phyloP scores from a whole-genome alignment of 2,329 filamentous ascomycete genomes.

The Colletotrichum sp. region DNA sequence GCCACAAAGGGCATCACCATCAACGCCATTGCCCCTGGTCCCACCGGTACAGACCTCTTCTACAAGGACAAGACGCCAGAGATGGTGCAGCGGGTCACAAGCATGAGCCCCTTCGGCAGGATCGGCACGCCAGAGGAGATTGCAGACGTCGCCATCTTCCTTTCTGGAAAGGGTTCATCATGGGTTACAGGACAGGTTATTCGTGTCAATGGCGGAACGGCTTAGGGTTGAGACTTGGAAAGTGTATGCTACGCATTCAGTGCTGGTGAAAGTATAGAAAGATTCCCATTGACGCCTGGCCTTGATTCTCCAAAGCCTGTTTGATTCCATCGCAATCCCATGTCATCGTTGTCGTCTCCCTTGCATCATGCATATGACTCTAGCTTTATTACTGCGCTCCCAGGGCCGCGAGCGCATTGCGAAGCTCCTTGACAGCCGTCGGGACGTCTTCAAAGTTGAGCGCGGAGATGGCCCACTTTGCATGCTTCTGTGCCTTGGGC shows the following conservation, averaged over 20 bases:
- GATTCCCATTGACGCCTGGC: background rate
- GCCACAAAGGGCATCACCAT: conserved; percentile 47
- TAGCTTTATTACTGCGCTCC: conserved; percentile 53
- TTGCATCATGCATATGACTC: background rate
- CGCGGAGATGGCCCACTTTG: conserved; percentile 95
- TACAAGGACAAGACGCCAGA: conserved; percentile 52
- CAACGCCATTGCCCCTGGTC: conserved; percentile 45
- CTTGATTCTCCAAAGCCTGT: background rate
- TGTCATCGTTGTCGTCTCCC: background rate
- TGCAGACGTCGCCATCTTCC: conserved; percentile 40
- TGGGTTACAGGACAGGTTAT: conserved; percentile 52
- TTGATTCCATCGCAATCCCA: background rate
- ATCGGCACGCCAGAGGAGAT: conserved; percentile 39
- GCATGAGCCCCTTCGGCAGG: conserved; percentile 24
- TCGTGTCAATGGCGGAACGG: conserved; percentile 39
- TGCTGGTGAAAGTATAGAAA: background rate
- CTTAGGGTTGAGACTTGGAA: background rate
- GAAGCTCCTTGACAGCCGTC: conserved; percentile 86
- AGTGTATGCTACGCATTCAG: background rate
- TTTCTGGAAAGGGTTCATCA: conserved; percentile 36
- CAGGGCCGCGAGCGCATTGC: conserved; percentile 72
- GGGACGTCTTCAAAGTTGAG: conserved; percentile 95
- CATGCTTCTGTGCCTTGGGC: conserved; percentile 87
- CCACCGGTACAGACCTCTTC: conserved; percentile 62
- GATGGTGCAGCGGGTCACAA: conserved; percentile 44